Percentiles rank a stretch among this genome's conserved stretches.
phyloP scores from a whole-genome alignment of 306 rosid species.

The Dalbergia oliveri region DNA sequence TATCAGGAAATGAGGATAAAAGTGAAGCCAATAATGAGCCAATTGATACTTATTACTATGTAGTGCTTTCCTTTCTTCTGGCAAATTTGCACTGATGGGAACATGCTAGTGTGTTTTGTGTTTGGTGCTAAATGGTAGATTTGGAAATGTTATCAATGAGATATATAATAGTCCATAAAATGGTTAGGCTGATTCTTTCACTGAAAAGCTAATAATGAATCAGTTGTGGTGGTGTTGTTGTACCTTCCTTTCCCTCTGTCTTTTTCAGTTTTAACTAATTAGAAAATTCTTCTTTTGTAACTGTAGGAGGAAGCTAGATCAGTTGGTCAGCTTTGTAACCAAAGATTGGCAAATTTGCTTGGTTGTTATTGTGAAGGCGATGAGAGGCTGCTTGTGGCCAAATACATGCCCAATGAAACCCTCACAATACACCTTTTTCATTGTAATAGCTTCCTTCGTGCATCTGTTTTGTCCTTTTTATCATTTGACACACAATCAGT shows the following conservation, averaged over 20 bases:
- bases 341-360: constrained; percentile 74
- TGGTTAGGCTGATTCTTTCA: constrained; percentile 17
- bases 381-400: constrained; percentile 86
- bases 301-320: constrained; percentile 78
- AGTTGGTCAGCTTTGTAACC: constrained; percentile 87
- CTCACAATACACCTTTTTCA: constrained; percentile 84
- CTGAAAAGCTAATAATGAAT: constrained; percentile 13
- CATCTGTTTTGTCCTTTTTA: not conserved
- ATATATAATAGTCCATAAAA: not conserved
- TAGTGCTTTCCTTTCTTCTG: too few relatives aligned
- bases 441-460: constrained; percentile 56
- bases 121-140: too few relatives aligned
- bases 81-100: too few relatives aligned
- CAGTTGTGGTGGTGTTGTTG: not conserved
- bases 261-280: constrained; percentile 36
- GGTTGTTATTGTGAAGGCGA: constrained; percentile 82
- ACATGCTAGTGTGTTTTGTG: too few relatives aligned
- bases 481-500: constrained; percentile 14
- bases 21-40: constrained; percentile 60
- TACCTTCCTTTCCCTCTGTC: constrained; percentile 1
- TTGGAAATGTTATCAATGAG: too few relatives aligned
- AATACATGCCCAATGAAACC: constrained; percentile 84
- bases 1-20: constrained; percentile 70
- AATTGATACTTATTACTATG: too few relatives aligned
- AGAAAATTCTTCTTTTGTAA: constrained; percentile 34